These are phyloP conservation scores for Aspergillus sergii DNA, from an alignment of 2,329 filamentous ascomycete species.

Conservation along the genomic window DNA sequence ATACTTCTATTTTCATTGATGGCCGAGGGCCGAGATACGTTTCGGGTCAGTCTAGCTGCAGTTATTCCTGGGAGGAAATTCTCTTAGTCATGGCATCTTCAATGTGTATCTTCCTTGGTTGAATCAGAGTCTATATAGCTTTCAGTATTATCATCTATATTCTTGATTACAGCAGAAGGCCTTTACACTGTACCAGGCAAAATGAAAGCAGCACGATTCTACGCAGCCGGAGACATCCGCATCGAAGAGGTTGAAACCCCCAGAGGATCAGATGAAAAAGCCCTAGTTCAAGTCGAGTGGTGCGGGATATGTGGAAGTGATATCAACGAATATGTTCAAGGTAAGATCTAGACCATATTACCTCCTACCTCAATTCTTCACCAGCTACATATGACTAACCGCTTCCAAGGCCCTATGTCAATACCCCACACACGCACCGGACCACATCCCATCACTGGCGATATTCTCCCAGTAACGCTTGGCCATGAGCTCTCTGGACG, in stretches of 20 bases:
- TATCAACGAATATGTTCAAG: background rate
- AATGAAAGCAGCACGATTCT: background rate
- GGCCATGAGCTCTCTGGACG: background rate
- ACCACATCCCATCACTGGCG: background rate
- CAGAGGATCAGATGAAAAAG: background rate
- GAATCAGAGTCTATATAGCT: too few species aligned
- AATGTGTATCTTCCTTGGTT: too few species aligned
- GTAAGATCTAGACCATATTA: background rate
- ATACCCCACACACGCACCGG: background rate
- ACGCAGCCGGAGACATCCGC: background rate
- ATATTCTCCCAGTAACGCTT: background rate
- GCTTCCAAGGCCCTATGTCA: background rate
- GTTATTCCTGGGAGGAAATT: too few species aligned
- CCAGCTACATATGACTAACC: background rate
- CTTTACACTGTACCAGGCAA: background rate
- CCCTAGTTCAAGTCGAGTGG: background rate
- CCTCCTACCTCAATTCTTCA: accelerated
- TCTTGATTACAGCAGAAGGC: background rate
- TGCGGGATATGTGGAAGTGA: background rate
- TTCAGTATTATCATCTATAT: too few species aligned
- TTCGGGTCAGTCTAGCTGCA: too few species aligned
- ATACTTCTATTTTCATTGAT: too few species aligned
- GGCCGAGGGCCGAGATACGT: too few species aligned
- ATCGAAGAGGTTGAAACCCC: background rate
- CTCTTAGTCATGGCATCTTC: too few species aligned